Conservation (phyloP, 805 yeast species). For the Kuraishia ogatae region DNA sequence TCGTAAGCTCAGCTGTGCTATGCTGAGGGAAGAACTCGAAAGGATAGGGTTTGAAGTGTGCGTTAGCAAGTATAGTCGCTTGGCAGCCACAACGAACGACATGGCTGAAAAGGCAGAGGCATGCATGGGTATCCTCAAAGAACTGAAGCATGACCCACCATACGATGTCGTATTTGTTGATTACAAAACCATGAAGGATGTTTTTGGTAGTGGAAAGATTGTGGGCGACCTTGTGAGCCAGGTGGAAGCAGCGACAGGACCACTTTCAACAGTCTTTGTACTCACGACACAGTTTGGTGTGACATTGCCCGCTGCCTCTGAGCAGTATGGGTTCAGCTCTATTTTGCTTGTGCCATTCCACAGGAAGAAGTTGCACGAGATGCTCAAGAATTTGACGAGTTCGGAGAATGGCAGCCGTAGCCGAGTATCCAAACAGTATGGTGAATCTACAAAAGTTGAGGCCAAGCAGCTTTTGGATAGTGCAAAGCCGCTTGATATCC, state of each 20-base stretch:
- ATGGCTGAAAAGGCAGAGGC: conserved; percentile 6
- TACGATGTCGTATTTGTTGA: conserved; percentile 2
- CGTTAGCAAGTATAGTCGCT: not conserved
- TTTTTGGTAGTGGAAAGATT: not conserved
- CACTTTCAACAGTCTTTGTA: conserved; percentile 3
- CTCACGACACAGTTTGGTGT: conserved; percentile 11
- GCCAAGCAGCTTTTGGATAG: conserved; percentile 12
- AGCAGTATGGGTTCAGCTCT: conserved; percentile 3
- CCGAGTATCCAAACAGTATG: not conserved
- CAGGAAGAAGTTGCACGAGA: conserved; percentile 8
- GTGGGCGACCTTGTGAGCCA: not conserved
- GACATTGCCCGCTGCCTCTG: conserved; percentile 3
- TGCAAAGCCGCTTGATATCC: conserved; percentile 33
- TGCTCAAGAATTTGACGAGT: conserved; percentile 7
- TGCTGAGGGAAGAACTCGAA: conserved; percentile 25
- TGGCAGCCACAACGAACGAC: conserved; percentile 10
- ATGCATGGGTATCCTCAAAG: not conserved
- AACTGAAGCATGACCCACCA: not conserved
- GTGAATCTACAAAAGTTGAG: not conserved
- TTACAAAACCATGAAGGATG: not conserved
- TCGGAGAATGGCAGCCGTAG: not conserved
- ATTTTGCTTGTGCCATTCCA: conserved; percentile 13
- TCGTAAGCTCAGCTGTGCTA: conserved; percentile 19
- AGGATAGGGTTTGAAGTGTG: conserved; percentile 24
- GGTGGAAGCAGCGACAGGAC: not conserved